Evolutionary conservation across 2,329 filamentous ascomycete genomes (phyloP).

Genomic region (Tricladium varicosporioides): DNA sequence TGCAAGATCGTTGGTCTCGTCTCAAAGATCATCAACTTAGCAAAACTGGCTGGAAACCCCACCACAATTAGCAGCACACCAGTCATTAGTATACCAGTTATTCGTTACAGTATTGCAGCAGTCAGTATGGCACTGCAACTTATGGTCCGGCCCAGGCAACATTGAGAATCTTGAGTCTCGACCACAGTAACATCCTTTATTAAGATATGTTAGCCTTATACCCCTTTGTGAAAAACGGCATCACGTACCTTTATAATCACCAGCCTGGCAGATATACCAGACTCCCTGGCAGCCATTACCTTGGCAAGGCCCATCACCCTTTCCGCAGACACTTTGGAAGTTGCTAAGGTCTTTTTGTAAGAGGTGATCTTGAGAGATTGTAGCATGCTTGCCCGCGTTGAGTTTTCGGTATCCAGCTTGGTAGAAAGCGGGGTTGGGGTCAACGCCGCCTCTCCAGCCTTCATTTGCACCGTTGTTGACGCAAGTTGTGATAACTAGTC

Average conservation of each 20-base stretch:
- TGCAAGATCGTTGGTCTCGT: too few species aligned
- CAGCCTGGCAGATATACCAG: not conserved
- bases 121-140: not conserved
- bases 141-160: not conserved
- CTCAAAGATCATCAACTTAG: too few species aligned
- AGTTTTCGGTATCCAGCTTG: slow-evolving; percentile 1
- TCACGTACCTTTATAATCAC: not conserved
- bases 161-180: not conserved
- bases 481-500: not conserved
- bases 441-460: not conserved
- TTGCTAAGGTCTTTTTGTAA: not conserved
- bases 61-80: slow-evolving; percentile 1
- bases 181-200: not conserved
- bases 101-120: not conserved
- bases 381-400: not conserved
- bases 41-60: not conserved
- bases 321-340: not conserved
- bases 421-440: slow-evolving; percentile 2
- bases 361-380: not conserved
- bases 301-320: not conserved
- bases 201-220: too few species aligned
- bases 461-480: not conserved
- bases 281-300: not conserved
- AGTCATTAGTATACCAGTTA: slow-evolving; percentile 1
- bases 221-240: too few species aligned